These are phyloP conservation scores for Nectriaceae sp. DNA, from an alignment of 2,329 filamentous ascomycete genomes.

Conservation along the genomic window DNA sequence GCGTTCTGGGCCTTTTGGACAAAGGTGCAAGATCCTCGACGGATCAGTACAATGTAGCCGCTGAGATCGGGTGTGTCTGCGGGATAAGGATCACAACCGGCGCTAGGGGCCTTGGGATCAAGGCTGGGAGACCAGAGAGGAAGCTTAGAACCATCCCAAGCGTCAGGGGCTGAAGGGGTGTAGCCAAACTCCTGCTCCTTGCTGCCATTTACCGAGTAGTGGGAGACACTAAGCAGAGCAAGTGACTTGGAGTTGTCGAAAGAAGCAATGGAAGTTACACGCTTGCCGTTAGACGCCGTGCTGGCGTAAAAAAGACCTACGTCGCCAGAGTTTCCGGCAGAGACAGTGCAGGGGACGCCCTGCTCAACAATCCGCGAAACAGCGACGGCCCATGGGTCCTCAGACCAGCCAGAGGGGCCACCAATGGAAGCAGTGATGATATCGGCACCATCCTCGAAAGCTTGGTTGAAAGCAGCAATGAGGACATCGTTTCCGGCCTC, in stretches of 20 bases:
- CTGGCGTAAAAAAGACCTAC: conserved; percentile 51
- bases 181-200: conserved; percentile 43
- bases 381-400: conserved; percentile 51
- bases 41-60: conserved; percentile 59
- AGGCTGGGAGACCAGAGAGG: conserved; percentile 52
- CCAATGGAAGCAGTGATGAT: conserved; percentile 60
- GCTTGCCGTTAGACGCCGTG: conserved; percentile 49
- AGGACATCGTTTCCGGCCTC: conserved; percentile 56
- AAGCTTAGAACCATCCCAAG: conserved; percentile 48
- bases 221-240: conserved; percentile 42
- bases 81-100: conserved; percentile 55
- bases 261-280: conserved; percentile 51
- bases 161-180: conserved; percentile 40
- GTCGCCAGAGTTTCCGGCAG: conserved; percentile 53
- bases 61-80: conserved; percentile 58
- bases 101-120: conserved; percentile 48
- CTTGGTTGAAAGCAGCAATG: conserved; percentile 60
- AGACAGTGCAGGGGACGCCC: conserved; percentile 54
- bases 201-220: conserved; percentile 42
- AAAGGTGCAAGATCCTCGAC: conserved; percentile 60
- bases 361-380: conserved; percentile 54
- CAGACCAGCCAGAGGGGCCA: conserved; percentile 52
- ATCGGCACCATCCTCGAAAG: conserved; percentile 60
- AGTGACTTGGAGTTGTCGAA: conserved; percentile 50
- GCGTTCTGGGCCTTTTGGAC: conserved; percentile 55